Conservation (phyloP, 257 asterid genomes). For the Solanum microdontum region DNA sequence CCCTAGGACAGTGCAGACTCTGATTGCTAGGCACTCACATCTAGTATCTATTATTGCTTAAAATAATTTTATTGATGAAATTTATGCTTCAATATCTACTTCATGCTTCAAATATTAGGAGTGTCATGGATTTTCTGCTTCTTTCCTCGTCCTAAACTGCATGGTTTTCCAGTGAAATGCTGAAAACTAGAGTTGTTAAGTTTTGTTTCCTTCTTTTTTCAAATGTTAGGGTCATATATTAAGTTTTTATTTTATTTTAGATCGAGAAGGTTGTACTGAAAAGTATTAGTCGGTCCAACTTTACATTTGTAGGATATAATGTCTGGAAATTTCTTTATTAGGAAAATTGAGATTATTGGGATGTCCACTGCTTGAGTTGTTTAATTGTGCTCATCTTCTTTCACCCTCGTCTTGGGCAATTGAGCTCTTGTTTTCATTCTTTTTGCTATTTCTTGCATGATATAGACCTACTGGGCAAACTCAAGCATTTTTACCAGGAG, state of each 20-base stretch:
- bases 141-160: background rate
- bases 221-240: background rate
- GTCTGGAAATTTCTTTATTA: background rate
- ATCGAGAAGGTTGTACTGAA: background rate
- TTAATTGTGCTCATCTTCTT: background rate
- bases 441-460: background rate
- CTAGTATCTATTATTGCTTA: background rate
- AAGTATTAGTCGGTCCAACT: background rate
- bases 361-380: background rate
- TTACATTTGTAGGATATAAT: background rate
- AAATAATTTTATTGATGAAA: background rate
- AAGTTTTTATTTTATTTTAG: background rate
- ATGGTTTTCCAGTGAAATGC: background rate
- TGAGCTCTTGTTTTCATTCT: background rate
- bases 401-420: background rate
- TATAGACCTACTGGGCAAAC: slow-evolving; percentile 47
- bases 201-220: background rate
- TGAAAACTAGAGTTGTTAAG: background rate
- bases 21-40: background rate
- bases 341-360: background rate
- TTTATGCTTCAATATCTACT: background rate
- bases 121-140: background rate
- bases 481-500: slow-evolving; percentile 50
- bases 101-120: background rate
- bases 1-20: background rate